Conservation (phyloP, 345 rosid species). For the Anastatica hierochuntica region DNA sequence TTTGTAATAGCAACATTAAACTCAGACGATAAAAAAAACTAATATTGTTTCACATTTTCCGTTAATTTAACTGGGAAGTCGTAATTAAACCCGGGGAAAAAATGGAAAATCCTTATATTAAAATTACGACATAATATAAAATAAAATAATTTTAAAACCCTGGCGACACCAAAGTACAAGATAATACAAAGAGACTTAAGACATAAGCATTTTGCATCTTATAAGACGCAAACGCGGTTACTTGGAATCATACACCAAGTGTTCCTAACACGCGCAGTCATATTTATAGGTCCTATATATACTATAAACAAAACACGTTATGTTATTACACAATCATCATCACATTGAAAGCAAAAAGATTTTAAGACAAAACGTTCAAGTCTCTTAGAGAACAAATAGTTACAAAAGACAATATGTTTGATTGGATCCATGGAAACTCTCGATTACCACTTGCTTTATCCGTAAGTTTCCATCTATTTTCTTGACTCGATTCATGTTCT, state of each 20-base stretch:
- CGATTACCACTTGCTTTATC: constrained; percentile 44
- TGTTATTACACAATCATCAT: constrained; percentile 9
- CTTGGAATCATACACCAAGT: constrained; percentile 23
- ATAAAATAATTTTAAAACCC: not conserved
- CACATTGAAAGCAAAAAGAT: constrained; percentile 1
- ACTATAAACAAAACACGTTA: no score
- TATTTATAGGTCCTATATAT: not conserved
- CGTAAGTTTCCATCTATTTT: constrained; percentile 32
- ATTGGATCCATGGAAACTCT: constrained; percentile 42
- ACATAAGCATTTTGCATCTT: constrained; percentile 29
- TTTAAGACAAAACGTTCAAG: not conserved
- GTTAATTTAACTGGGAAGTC: no score
- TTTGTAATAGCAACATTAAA: no score
- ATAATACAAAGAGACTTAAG: constrained; percentile 18
- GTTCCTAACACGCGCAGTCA: constrained; percentile 19
- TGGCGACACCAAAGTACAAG: constrained; percentile 20
- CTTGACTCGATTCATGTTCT: not conserved
- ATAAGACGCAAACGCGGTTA: constrained; percentile 31
- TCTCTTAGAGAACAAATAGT: not conserved
- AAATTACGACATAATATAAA: not conserved
- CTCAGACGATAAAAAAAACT: no score
- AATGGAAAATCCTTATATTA: no score
- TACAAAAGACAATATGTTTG: constrained; percentile 30
- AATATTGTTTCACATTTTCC: no score
- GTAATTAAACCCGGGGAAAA: no score